phyloP scores from a whole-genome alignment of 495 filamentous ascomycete species.

The Cenococcum geophilum region DNA sequence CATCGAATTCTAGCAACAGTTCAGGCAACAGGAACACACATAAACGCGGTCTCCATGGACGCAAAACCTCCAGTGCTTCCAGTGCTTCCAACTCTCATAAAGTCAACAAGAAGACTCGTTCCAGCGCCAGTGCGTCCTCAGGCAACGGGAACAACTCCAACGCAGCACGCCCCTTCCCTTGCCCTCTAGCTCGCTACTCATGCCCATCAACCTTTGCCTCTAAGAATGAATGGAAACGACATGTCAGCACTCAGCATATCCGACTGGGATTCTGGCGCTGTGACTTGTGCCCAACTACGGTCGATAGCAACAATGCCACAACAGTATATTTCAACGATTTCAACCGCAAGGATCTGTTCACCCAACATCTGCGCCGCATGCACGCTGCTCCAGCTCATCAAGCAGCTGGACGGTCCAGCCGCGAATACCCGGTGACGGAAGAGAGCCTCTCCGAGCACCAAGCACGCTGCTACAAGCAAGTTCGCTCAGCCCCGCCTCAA shows the following conservation, averaged over 20 bases:
- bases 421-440: slow-evolving; percentile 24
- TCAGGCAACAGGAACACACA: slow-evolving; percentile 6
- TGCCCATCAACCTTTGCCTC: slow-evolving; percentile 79
- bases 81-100: neutral
- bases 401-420: neutral
- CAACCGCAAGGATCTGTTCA: slow-evolving; percentile 91
- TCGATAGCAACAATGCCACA: slow-evolving; percentile 43
- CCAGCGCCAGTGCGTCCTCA: slow-evolving; percentile 2
- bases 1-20: slow-evolving; percentile 20
- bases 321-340: slow-evolving; percentile 55
- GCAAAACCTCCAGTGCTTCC: slow-evolving; percentile 9
- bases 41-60: slow-evolving; percentile 10
- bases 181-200: slow-evolving; percentile 76
- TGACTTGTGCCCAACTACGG: slow-evolving; percentile 51
- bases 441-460: slow-evolving; percentile 44
- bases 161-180: slow-evolving; percentile 59
- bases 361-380: slow-evolving; percentile 91
- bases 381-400: slow-evolving; percentile 46
- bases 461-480: slow-evolving; percentile 51
- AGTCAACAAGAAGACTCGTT: slow-evolving; percentile 6
- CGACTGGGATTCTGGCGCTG: slow-evolving; percentile 76
- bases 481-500: slow-evolving; percentile 54
- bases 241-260: slow-evolving; percentile 76
- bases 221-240: slow-evolving; percentile 97
- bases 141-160: neutral